Base-by-base conservation (phyloP, 805 yeast species). In the Yamadazyma insecticola region DNA sequence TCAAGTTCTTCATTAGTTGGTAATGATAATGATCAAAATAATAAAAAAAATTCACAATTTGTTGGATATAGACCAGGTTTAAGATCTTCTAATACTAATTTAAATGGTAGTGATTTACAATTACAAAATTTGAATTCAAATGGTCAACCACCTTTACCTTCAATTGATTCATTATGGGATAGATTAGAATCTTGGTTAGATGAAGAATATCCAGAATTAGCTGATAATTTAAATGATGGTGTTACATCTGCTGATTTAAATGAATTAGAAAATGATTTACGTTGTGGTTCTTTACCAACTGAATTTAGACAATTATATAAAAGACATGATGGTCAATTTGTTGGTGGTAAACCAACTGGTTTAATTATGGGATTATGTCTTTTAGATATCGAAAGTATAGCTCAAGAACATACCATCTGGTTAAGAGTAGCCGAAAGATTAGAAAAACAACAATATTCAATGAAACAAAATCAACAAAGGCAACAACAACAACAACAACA, bases 101-200 rank as follows among this genome's bases (percentile, higher is more conserved):
- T 53, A 35, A 45, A 53, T 32, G 47, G 60, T 9, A 65, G 72
- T 5, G 66, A 67, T 22, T 60, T 64, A 25, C 72, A 70, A 33
- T 50, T 69, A 53, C 65, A 61, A 59, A 67, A 45, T 35, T 68
- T 55, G 56, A 64, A 46, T 57, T 53, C 43, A 50, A 60, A 61
- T 22, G 77, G 77, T 1, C 70, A 58, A 39, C 72, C 74, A 15
- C 76, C 76, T 13, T 50, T 70, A 31, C 76, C 76, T 12, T 51
- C 60, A 16, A 46, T 66, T 15, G 72, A 65, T 36, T 54, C 67
- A 4, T 49, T 66, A 30, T 66, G 71, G 72, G 60, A 55, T 38
- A 47, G 70, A 21, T 53, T 66, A 29, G 71, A 61, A 36, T 40
- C 41, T 25, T 65, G 68, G 61, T 50, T 64, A 36, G 72, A 65